Conservation (phyloP, 2,329 filamentous ascomycete genomes). For the Beauveria brongniartii region DNA sequence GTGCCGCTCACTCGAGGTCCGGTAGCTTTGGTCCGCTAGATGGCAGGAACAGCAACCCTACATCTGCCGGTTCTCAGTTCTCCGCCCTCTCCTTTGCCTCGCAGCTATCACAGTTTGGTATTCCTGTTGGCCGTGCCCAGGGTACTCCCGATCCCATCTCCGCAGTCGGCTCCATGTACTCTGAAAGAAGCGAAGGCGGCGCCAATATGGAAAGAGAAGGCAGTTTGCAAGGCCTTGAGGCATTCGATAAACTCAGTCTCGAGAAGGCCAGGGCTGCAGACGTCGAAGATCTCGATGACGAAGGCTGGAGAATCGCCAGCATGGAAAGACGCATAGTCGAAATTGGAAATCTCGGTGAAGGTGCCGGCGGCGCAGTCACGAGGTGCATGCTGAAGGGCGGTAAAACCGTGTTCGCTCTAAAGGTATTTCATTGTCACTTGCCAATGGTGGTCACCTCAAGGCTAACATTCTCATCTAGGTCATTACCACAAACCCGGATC, state of each 20-base stretch:
- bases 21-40: slow-evolving; percentile 76
- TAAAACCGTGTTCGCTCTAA: slow-evolving; percentile 91
- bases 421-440: slow-evolving; percentile 49
- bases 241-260: slow-evolving; percentile 70
- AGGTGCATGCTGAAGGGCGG: slow-evolving; percentile 81
- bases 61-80: slow-evolving; percentile 80
- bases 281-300: slow-evolving; percentile 90
- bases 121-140: slow-evolving; percentile 55
- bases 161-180: slow-evolving; percentile 78
- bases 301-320: slow-evolving; percentile 90
- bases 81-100: slow-evolving; percentile 75
- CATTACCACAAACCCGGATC: slow-evolving; percentile 96
- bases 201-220: slow-evolving; percentile 74
- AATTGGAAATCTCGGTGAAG: slow-evolving; percentile 83
- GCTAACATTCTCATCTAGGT: slow-evolving; percentile 48
- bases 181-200: slow-evolving; percentile 68
- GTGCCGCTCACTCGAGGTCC: slow-evolving; percentile 69
- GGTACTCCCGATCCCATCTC: slow-evolving; percentile 79
- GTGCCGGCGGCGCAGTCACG: slow-evolving; percentile 91
- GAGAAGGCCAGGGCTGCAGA: slow-evolving; percentile 80
- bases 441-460: slow-evolving; percentile 6
- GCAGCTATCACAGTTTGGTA: slow-evolving; percentile 59
- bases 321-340: slow-evolving; percentile 82
- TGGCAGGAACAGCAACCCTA: slow-evolving; percentile 69
- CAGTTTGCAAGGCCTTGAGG: slow-evolving; percentile 68